A percentile compares a stretch with the other conserved stretches of the same genome.
phyloP scores from a whole-genome alignment of 148 eudicot genomes.

The Linanthus parryae region DNA sequence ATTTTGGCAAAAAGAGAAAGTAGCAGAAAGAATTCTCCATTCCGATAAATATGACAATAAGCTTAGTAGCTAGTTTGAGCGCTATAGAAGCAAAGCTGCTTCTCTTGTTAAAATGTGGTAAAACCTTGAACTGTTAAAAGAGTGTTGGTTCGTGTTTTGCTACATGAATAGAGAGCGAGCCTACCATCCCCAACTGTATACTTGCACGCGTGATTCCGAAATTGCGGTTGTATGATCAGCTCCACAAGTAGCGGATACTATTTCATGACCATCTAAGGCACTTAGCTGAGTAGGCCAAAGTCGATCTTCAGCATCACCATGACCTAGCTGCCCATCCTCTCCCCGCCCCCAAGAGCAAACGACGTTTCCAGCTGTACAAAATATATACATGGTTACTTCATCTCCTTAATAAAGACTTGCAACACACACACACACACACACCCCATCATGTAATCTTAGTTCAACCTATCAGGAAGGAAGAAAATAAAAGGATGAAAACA shows the following conservation, averaged over 20 bases:
- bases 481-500: no score
- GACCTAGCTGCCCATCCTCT: conserved; percentile 99
- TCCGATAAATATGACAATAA: no score
- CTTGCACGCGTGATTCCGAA: conserved; percentile 63
- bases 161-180: conserved; percentile 11
- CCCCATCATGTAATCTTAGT: no score
- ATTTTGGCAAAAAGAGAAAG: no score
- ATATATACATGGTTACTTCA: background rate
- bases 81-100: no score
- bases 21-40: no score
- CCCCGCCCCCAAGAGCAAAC: conserved; percentile 99
- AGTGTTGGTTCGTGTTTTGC: background rate
- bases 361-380: conserved; percentile 62
- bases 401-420: conserved; percentile 3
- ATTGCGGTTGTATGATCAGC: conserved; percentile 93
- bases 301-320: conserved; percentile 96
- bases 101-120: no score
- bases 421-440: no score
- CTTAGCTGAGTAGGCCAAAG: conserved; percentile 71
- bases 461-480: no score
- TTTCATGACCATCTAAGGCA: conserved; percentile 74
- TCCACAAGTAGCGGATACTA: conserved; percentile 77
- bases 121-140: background rate
- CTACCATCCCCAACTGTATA: conserved; percentile 99
- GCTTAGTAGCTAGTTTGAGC: no score